A percentile compares a stretch with the other conserved stretches of the same genome.
Conservation (phyloP, 1,284 basidiomycete genomes). For the Phellinidium pouzarii region DNA sequence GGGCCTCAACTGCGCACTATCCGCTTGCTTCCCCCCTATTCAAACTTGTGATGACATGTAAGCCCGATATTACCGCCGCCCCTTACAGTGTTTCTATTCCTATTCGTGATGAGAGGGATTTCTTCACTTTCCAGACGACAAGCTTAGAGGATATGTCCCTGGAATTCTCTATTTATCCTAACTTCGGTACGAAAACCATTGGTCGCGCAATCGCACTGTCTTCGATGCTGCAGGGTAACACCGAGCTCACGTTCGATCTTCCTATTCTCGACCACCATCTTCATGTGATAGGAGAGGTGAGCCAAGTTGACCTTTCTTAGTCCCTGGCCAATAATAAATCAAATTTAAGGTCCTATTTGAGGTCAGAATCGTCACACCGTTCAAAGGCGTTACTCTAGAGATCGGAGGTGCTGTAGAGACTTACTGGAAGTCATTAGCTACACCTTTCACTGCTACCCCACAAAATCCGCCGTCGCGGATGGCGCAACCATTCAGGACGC, state of each 20-base stretch:
- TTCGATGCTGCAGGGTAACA: conserved; percentile 59
- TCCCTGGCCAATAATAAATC: conserved; percentile 18
- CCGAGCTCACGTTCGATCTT: conserved; percentile 54
- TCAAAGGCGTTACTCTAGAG: conserved; percentile 91
- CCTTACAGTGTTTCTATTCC: conserved; percentile 88
- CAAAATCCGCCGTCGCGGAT: conserved; percentile 12
- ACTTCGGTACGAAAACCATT: conserved; percentile 97
- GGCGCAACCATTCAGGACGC: conserved; percentile 22
- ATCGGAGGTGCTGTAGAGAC: conserved; percentile 94
- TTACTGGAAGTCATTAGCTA: conserved; percentile 90
- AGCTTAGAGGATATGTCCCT: conserved; percentile 71
- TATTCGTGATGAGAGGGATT: conserved; percentile 72
- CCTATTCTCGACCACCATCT: conserved; percentile 91
- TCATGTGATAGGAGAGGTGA: conserved; percentile 90
- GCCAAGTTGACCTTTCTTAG: conserved; percentile 20
- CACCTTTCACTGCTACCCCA: conserved; percentile 26
- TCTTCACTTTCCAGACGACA: conserved; percentile 86
- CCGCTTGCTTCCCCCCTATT: conserved; percentile 74
- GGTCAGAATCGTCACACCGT: conserved; percentile 83
- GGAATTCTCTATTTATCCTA: conserved; percentile 95
- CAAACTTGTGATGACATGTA: conserved; percentile 89
- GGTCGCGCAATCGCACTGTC: conserved; percentile 89
- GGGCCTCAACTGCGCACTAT: conserved; percentile 52
- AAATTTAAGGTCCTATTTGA: conserved; percentile 74
- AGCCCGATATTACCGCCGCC: conserved; percentile 74